Evolutionary conservation across 2,329 filamentous ascomycete genomes (phyloP), one percentile per base, ranked within the genome.

Genomic region (Pseudodiploospora longispora): DNA sequence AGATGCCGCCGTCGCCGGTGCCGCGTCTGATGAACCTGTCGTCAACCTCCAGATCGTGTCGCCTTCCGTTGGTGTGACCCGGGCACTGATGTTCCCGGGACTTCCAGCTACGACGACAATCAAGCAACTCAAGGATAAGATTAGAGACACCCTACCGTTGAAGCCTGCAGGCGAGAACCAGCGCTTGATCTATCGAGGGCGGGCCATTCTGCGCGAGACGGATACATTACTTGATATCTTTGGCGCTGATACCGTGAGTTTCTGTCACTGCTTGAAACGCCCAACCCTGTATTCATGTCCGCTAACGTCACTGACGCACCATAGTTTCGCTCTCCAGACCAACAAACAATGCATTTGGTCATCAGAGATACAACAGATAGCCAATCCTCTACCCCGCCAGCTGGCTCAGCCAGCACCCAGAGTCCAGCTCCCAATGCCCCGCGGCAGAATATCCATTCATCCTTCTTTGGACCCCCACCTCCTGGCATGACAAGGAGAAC

Each of bases 41-140:
- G 71, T 81, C 59, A 78, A 73, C 46, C 66, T 83, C 41, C 71
- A 78, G 49, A 65, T 83, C 47, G 57, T 82, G 35, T 82, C 78
- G 47, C 78, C 78, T 4, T 80, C 76, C 10, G 62, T 70, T 40
- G 71, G 70, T 32, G 72, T 79, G 9, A 70, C 67, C 41, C 66
- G 68, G 19, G 72, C 73, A 10, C 57, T 81, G 40, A 59, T 63
- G 36, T 75, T 82, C 38, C 64, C 69, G 27, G 59, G 63, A 27
- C 59, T 81, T 8, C 64, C 72, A 10, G 64, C 67, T 35, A 63
- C 65, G 2, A 78, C 74, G 2, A 80, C 76, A 0, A 65, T 82
- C 39, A 70, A 69, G 44, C 65, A 79, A 57, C 62, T 83, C 31
- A 82, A 82, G 57, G 70, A 72, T 36, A 75, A 65, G 56, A 79